A percentile compares a stretch with the other conserved stretches of the same genome.
phyloP scores from a whole-genome alignment of 2,329 filamentous ascomycete genomes.

The Colletotrichum kahawae region DNA sequence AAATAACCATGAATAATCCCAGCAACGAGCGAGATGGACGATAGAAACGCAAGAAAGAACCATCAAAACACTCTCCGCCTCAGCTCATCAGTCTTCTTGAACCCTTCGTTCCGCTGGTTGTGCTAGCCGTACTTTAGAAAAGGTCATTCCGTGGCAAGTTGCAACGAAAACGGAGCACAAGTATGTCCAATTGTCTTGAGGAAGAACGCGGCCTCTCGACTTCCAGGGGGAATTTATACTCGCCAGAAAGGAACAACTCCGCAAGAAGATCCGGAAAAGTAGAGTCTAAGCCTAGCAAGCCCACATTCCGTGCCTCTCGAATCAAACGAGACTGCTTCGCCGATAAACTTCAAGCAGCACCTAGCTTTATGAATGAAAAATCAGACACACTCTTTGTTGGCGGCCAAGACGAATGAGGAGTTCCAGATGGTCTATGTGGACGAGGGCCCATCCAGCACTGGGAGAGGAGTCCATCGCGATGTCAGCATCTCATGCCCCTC shows the following conservation, averaged over 20 bases:
- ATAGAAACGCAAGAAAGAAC: not conserved
- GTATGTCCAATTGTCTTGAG: not conserved
- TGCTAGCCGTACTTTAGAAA: not conserved
- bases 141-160: not conserved
- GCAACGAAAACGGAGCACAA: not conserved
- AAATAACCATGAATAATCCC: not conserved
- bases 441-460: not conserved
- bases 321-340: accelerated
- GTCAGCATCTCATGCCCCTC: accelerated
- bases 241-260: not conserved
- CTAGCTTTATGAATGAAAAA: not conserved
- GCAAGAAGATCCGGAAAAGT: not conserved
- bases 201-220: too few species aligned
- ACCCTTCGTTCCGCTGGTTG: not conserved
- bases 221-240: not conserved
- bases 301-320: accelerated
- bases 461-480: not conserved
- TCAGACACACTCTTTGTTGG: not conserved
- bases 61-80: too few species aligned
- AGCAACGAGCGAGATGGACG: accelerated
- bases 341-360: not conserved
- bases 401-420: not conserved
- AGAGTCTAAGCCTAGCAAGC: not conserved
- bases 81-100: not conserved
- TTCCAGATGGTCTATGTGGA: not conserved